These are phyloP conservation scores for Rutstroemia sp. DNA, from an alignment of 2,329 filamentous ascomycete species.

Conservation along the genomic window DNA sequence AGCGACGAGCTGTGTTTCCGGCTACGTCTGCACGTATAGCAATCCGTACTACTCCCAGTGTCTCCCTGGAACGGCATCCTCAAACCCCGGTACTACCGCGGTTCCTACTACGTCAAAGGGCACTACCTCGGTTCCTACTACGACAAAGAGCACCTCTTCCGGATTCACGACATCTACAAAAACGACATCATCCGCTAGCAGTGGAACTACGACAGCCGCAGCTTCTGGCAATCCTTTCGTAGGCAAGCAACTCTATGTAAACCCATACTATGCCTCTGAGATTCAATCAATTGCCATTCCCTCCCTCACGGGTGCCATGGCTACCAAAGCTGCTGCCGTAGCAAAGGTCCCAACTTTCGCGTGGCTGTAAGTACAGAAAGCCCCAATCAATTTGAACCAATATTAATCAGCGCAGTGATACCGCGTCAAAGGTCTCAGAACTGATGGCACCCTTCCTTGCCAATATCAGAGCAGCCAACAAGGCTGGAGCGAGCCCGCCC, in stretches of 20 bases:
- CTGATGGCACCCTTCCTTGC: conserved; percentile 39
- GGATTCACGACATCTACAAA: conserved; percentile 10
- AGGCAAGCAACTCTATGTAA: conserved; percentile 42
- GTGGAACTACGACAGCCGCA: conserved; percentile 22
- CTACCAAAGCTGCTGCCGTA: conserved; percentile 40
- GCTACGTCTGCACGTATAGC: conserved; percentile 20
- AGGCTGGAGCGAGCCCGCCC: conserved; percentile 38
- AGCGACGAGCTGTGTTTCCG: conserved; percentile 24
- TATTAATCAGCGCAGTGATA: conserved; percentile 30
- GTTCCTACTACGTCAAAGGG: background rate
- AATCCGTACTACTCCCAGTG: conserved; percentile 27
- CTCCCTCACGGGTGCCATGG: conserved; percentile 47
- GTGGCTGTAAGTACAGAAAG: conserved; percentile 38
- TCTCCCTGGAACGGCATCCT: conserved; percentile 18
- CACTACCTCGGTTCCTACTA: conserved; percentile 12
- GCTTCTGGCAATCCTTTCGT: conserved; percentile 45
- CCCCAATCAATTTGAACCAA: background rate
- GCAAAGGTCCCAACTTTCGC: conserved; percentile 44
- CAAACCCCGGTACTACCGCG: conserved; percentile 16
- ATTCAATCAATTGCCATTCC: conserved; percentile 51
- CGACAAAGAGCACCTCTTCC: conserved; percentile 7
- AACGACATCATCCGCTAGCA: conserved; percentile 7
- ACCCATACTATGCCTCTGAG: conserved; percentile 46
- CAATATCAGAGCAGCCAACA: conserved; percentile 40
- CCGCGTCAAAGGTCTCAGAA: conserved; percentile 40